Conservation (phyloP, 164 flowering plant species). For the Vitis rotundifolia region DNA sequence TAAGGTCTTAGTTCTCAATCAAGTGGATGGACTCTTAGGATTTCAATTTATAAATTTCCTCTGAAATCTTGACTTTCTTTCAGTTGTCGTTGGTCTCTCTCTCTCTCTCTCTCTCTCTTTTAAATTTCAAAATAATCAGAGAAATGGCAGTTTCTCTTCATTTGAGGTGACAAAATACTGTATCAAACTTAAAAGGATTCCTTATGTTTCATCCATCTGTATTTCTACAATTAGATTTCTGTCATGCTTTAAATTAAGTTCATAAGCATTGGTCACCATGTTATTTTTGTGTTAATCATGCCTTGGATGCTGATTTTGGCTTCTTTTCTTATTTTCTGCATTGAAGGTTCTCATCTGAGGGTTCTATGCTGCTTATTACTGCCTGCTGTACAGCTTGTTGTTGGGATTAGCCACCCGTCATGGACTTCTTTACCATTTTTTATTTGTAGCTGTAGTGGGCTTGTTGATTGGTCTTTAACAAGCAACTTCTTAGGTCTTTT, state of each 20-base stretch:
- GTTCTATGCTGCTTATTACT: slow-evolving; percentile 26
- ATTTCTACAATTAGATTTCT: background rate
- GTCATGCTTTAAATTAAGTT: background rate
- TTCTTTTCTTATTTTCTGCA: slow-evolving; percentile 7
- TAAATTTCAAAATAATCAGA: no score
- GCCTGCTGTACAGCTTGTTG: slow-evolving; percentile 31
- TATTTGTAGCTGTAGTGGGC: slow-evolving; percentile 30
- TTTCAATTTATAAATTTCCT: no score
- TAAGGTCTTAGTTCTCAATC: no score
- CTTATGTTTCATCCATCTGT: background rate
- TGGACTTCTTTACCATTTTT: slow-evolving; percentile 37
- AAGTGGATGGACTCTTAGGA: no score
- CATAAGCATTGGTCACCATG: background rate
- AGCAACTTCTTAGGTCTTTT: slow-evolving; percentile 35
- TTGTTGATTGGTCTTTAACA: slow-evolving; percentile 35
- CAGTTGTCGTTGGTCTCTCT: no score
- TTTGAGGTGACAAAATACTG: no score
- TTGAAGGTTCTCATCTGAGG: slow-evolving; percentile 31
- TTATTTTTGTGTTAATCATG: background rate
- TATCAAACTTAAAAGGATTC: background rate
- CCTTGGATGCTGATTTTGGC: background rate
- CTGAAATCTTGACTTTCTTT: no score
- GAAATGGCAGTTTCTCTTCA: no score
- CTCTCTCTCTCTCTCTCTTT: no score
- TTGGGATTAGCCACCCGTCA: slow-evolving; percentile 32